Conservation (phyloP, 768 basidiomycete genomes). For the Agrocybe pediades region DNA sequence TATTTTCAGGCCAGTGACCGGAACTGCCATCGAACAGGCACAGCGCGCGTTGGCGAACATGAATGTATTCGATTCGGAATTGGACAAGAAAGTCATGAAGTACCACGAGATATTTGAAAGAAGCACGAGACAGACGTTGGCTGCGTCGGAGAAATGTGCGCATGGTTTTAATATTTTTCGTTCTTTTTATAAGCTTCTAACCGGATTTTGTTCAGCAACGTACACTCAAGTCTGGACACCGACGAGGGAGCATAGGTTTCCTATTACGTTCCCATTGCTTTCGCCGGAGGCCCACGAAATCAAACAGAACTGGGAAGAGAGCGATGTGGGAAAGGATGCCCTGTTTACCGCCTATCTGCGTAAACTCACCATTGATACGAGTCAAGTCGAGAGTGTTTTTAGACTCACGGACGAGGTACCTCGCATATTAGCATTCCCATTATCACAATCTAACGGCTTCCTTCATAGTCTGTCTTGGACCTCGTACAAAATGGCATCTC, state of each 20-base stretch:
- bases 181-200: background rate
- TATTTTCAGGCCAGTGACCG: background rate
- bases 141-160: background rate
- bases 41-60: slow-evolving; percentile 12
- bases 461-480: slow-evolving; percentile 22
- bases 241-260: slow-evolving; percentile 23
- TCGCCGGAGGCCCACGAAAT: slow-evolving; percentile 21
- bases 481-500: slow-evolving; percentile 21
- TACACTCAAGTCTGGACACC: slow-evolving; percentile 22
- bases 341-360: slow-evolving; percentile 20
- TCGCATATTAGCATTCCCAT: background rate
- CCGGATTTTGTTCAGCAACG: background rate
- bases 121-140: background rate
- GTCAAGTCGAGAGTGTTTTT: slow-evolving; percentile 26
- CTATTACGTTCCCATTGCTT: slow-evolving; percentile 19
- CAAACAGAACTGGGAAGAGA: slow-evolving; percentile 20
- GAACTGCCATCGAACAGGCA: slow-evolving; percentile 5
- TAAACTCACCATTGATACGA: slow-evolving; percentile 27
- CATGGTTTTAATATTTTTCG: background rate
- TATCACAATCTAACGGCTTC: background rate
- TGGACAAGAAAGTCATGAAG: background rate
- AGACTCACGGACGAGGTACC: background rate
- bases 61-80: background rate
- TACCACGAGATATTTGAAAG: background rate
- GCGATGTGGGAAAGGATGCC: slow-evolving; percentile 3